Base-by-base conservation (phyloP, 1,284 basidiomycete genomes). In the Ganoderma multipileum region DNA sequence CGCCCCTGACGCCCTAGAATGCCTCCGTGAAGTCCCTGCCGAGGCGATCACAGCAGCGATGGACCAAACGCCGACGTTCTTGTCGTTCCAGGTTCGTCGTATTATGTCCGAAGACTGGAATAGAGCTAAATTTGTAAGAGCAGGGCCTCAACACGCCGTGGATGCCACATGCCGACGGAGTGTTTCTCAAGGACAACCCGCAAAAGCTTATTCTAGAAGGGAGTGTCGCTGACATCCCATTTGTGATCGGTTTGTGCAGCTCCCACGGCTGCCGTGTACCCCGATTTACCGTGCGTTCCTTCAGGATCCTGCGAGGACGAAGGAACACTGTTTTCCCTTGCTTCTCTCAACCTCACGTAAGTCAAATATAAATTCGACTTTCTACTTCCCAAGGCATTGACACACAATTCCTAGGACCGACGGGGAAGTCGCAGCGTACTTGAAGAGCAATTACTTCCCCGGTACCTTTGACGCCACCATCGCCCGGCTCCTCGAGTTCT, bases 141-240 rank as follows among this genome's bases (percentile, higher is more conserved):
- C n/a, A 62, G 61, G 28, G 67, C 0, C 61, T 72, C 14, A 71
- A 71, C 30, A 71, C 66, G 7, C 72, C 81, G 3, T 85, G 79
- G 78, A 69, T 79, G 18, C 83, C 83, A 0, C 75, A 80, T 18
- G 80, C 79, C 2, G 84, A 85, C 64, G 83, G 81, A 7, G 74
- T 74, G 4, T 81, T 82, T 68, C 64, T 84, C 8, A 73, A 74
- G 18, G 78, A 78, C 47, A 72, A 72, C 39, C 65, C 67, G 3
- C 68, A 68, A 28, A 39, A 55, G 4, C 61, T 73, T 16, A 66
- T 67, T 20, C 30, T 63, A 8, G 39, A 72, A 5, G 69, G 28
- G 61, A 77, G 67, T 36, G 71, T 77, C 8, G 78, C 76, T 3
- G 74, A 76, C 30, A 72, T 80, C 16, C 78, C 79, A 1, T 76